Evolutionary conservation across 2,329 filamentous ascomycete genomes (phyloP), one percentile per base, ranked within the genome.

Genomic region (Sarocladium oryzae): DNA sequence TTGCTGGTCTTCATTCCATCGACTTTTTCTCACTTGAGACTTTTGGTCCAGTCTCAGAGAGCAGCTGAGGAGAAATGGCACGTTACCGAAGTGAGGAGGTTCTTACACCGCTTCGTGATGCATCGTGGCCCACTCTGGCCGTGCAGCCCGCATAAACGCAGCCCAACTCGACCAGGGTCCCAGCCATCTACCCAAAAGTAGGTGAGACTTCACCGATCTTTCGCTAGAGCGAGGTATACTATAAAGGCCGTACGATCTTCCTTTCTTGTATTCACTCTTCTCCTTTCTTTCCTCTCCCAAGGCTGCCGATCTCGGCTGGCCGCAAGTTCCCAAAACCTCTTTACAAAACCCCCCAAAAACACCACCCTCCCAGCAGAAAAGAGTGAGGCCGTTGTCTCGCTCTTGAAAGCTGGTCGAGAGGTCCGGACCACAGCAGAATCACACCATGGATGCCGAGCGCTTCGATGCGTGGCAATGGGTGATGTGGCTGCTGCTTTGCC

Each of bases 301-400:
- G 46, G 46, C 46, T 49, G 46, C 46, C 46, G 46, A 40, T 49
- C 46, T 49, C 43, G 46, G 46, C 46, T 49, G 46, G 46, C 46
- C 46, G 46, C 30, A 49, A 49, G 46, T 49, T 49, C 21, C 21
- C 30, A 36, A 49, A 36, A 30, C 10, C 46, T 49, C 20, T 49
- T 37, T 32, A 13, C 3, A 23, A 26, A 18, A 49, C 33, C 46
- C 18, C 46, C 30, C 24, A n/a, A 36, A n/a, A 49, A n/a, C 20
- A 49, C 10, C 21, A 20, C 45, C 45, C 45, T 35, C 26, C 45
- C 45, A 30, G 21, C 40, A 16, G 36, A 13, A 45, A n/a, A 45
- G 40, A 45, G 40, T 45, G 40, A 45, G 40, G n/a, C 21, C 10
- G 13, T 7, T 7, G 18, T 45, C 40, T 45, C 40, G 40, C 45